Evolutionary conservation across 179 eudicot species (phyloP).

Genomic region (Beta corolliflora): DNA sequence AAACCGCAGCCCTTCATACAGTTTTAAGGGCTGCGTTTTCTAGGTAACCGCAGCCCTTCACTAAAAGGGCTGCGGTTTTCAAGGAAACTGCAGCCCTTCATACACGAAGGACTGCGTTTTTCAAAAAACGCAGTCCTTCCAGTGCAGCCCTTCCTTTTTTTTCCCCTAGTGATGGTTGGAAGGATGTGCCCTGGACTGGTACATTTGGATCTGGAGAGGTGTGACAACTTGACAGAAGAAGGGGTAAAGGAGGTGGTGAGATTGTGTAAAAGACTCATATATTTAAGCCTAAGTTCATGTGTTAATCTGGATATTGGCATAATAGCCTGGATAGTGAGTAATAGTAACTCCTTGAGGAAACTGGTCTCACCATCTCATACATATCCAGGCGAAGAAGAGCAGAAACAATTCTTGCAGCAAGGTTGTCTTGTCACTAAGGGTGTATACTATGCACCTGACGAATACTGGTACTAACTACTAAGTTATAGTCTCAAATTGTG

Average conservation of each 20-base stretch:
- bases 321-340: conserved; percentile 20
- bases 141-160: no score
- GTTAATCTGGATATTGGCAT: conserved; percentile 9
- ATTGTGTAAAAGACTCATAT: conserved; percentile 27
- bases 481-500: no score
- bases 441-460: neutral
- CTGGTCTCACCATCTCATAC: conserved; percentile 15
- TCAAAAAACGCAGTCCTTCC: no score
- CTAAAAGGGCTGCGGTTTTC: no score
- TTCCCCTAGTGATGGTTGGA: conserved; percentile 16
- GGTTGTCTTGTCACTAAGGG: conserved; percentile 25
- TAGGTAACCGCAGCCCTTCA: no score
- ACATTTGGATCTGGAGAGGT: conserved; percentile 23
- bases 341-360: conserved; percentile 19
- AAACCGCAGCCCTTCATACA: no score
- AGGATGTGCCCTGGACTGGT: conserved; percentile 22
- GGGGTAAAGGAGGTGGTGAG: conserved; percentile 24
- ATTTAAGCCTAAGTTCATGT: conserved; percentile 16
- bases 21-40: no score
- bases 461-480: no score
- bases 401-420: conserved; percentile 10
- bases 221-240: conserved; percentile 24
- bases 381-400: conserved; percentile 25
- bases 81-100: no score
- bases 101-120: no score